Evolutionary conservation across 164 flowering plant species (phyloP).

Genomic region (Buxus sempervirens): DNA sequence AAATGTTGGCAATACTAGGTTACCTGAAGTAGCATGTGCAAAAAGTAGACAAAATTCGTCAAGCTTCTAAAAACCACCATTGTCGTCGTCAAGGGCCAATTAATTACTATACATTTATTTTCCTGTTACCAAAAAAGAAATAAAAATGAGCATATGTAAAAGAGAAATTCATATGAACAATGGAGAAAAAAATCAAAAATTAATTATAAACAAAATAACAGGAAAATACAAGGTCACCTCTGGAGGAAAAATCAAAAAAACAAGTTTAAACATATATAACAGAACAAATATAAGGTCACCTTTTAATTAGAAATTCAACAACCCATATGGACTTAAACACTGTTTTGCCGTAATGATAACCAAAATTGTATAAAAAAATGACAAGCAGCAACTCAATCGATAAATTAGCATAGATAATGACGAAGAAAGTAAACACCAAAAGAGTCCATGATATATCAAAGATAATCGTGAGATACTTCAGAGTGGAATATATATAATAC

Average conservation of each 20-base stretch:
- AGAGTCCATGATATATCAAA: too few species aligned
- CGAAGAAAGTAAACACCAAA: neutral
- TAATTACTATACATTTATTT: constrained; percentile 60
- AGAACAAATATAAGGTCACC: neutral
- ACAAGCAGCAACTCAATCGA: neutral
- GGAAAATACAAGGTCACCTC: too few species aligned
- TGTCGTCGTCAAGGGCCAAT: constrained; percentile 46
- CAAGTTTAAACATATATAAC: neutral
- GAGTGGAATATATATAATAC: too few species aligned
- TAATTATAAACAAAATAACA: too few species aligned
- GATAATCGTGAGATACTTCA: too few species aligned
- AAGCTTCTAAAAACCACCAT: constrained; percentile 67
- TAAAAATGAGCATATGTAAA: neutral
- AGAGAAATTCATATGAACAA: neutral
- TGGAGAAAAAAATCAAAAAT: neutral
- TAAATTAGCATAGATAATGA: neutral
- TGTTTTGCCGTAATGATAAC: neutral
- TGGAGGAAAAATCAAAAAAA: too few species aligned
- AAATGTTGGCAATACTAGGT: too few species aligned
- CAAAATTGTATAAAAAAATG: neutral
- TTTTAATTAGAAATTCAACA: neutral
- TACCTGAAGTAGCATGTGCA: constrained; percentile 92
- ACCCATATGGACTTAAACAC: neutral
- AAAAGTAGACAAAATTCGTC: constrained; percentile 61
- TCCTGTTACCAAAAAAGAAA: constrained; percentile 35